phyloP scores from a whole-genome alignment of 768 basidiomycete species.

The Phaffia australis region DNA sequence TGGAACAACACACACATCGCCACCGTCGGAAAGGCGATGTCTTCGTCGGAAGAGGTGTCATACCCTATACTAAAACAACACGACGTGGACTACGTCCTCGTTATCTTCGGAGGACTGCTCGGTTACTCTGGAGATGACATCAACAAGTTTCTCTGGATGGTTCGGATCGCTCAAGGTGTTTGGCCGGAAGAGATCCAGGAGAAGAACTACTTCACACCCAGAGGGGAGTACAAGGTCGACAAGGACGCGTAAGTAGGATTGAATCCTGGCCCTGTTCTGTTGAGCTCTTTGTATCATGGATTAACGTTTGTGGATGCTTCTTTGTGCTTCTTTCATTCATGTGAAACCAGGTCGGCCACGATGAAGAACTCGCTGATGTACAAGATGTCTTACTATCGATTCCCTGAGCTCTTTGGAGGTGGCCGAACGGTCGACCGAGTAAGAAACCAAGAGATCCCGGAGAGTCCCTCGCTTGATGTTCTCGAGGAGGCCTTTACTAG shows the following conservation, averaged over 20 bases:
- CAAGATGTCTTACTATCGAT: conserved; percentile 45
- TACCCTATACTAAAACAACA: conserved; percentile 96
- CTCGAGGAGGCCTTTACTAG: conserved; percentile 97
- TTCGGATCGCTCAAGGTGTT: conserved; percentile 64
- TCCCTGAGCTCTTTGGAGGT: conserved; percentile 74
- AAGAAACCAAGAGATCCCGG: conserved; percentile 71
- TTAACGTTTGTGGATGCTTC: neutral
- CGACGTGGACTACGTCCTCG: conserved; percentile 86
- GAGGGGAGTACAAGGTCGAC: conserved; percentile 89
- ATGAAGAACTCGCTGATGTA: conserved; percentile 58
- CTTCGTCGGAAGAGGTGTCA: conserved; percentile 80
- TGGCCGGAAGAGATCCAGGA: conserved; percentile 99
- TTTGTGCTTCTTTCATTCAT: neutral
- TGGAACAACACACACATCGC: conserved; percentile 99
- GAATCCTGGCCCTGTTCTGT: neutral
- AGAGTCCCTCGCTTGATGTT: conserved; percentile 69
- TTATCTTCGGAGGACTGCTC: conserved; percentile 92
- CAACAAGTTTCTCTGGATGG: conserved; percentile 99
- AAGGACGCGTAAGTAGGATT: conserved; percentile 49
- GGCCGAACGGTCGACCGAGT: conserved; percentile 71
- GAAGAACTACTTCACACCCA: conserved; percentile 77
- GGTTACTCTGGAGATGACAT: conserved; percentile 96
- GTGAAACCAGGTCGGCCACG: conserved; percentile 46
- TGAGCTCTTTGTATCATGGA: neutral
- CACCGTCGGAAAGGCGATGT: conserved; percentile 98